phyloP scores from a whole-genome alignment of 805 yeast species.

The Metschnikowia santaceciliae region DNA sequence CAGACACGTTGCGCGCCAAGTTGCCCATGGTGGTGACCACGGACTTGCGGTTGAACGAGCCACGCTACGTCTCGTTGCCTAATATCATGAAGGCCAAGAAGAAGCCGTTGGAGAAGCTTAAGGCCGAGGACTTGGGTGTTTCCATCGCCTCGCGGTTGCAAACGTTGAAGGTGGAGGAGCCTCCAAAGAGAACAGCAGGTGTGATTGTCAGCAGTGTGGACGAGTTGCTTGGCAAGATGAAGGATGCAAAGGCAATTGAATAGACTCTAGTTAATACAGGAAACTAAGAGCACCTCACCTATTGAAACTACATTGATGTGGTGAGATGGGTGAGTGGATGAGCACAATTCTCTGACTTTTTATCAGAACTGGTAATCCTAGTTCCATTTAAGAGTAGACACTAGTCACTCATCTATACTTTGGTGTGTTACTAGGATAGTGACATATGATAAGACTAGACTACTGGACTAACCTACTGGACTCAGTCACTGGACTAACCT shows the following conservation, averaged over 20 bases:
- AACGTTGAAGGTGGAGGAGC: conserved; percentile 74
- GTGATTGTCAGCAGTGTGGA: conserved; percentile 76
- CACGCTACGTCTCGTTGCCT: conserved; percentile 93
- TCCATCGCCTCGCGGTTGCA: conserved; percentile 62
- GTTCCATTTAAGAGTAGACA: too few relatives aligned
- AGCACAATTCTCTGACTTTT: too few relatives aligned
- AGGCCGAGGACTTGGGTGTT: conserved; percentile 64
- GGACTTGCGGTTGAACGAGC: conserved; percentile 90
- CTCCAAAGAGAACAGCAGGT: conserved; percentile 79
- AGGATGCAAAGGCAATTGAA: conserved; percentile 62
- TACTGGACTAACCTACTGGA: too few relatives aligned
- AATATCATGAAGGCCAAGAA: conserved; percentile 98
- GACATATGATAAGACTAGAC: too few relatives aligned
- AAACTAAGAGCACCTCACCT: too few relatives aligned
- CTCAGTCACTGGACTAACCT: too few relatives aligned
- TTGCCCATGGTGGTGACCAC: conserved; percentile 88
- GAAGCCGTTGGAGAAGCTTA: conserved; percentile 74
- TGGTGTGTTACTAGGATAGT: too few relatives aligned
- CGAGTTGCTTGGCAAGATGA: conserved; percentile 73
- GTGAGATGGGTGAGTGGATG: too few relatives aligned
- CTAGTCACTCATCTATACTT: too few relatives aligned
- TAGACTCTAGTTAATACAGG: neutral
- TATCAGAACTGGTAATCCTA: too few relatives aligned
- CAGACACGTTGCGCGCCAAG: conserved; percentile 70
- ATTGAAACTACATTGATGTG: too few relatives aligned